Conservation (phyloP, 169 alveolate genomes). For the Eimeria sp. region DNA sequence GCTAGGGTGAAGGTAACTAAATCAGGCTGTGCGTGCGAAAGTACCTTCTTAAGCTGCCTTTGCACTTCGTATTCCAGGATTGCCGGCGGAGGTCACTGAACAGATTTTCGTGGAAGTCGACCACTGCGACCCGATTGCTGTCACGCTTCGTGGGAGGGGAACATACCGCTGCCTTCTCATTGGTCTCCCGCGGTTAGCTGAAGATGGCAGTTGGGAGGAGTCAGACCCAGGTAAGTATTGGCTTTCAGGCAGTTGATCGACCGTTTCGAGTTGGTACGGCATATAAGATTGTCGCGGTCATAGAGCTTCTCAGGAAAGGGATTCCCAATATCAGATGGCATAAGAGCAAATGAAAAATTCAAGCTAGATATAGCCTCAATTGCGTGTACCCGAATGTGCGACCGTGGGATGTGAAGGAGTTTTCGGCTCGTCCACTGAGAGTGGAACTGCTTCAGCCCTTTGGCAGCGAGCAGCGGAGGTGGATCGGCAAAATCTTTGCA, state of each 20-base stretch:
- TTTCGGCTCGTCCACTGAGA: constrained; percentile 87
- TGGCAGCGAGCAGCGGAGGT: constrained; percentile 46
- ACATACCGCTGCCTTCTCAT: constrained; percentile 93
- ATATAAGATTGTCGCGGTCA: too few species aligned
- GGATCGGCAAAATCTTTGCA: constrained; percentile 62
- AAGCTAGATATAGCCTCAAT: not conserved
- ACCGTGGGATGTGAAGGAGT: constrained; percentile 29
- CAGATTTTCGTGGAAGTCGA: constrained; percentile 94
- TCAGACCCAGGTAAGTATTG: constrained; percentile 1
- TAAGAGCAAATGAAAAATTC: too few species aligned
- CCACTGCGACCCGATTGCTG: constrained; percentile 94
- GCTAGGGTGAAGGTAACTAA: not conserved
- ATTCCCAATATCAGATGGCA: too few species aligned
- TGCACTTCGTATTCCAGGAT: constrained; percentile 71
- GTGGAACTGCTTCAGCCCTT: constrained; percentile 83
- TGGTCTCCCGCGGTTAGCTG: constrained; percentile 91
- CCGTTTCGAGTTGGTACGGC: not conserved
- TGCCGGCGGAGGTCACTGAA: constrained; percentile 87
- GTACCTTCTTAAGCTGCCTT: not conserved
- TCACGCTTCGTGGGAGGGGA: constrained; percentile 94
- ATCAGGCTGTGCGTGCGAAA: not conserved
- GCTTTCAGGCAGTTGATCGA: not conserved
- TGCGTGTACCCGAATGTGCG: not conserved
- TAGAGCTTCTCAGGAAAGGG: too few species aligned
- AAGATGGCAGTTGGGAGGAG: constrained; percentile 10